Conservation (phyloP, 2,329 filamentous ascomycete genomes). For the Hypoxylon sp. region DNA sequence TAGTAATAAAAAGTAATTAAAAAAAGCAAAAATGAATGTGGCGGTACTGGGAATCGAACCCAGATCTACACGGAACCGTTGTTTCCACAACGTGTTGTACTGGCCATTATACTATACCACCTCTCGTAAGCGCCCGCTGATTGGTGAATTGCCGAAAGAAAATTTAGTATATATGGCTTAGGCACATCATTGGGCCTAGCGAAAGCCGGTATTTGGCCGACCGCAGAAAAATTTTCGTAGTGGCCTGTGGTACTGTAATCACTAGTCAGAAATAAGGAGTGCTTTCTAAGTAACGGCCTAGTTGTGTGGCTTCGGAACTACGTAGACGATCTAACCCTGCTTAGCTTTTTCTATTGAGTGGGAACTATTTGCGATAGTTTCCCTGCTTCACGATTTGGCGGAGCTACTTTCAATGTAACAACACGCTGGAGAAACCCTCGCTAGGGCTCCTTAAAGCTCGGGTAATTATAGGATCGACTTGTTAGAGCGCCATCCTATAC, state of each 20-base stretch:
- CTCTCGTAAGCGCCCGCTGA: constrained; percentile 2
- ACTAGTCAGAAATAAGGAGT: not conserved
- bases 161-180: not conserved
- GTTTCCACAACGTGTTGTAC: constrained; percentile 29
- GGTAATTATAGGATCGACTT: not conserved
- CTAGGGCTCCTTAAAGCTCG: not conserved
- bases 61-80: constrained; percentile 26
- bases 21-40: constrained; percentile 8
- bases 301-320: not conserved
- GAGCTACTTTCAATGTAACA: not conserved
- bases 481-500: not conserved
- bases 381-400: not conserved
- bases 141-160: not conserved
- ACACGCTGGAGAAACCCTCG: not conserved
- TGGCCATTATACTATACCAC: constrained; percentile 29
- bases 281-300: not conserved
- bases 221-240: not conserved
- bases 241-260: not conserved
- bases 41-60: constrained; percentile 30
- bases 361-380: not conserved
- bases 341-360: not conserved
- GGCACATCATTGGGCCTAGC: not conserved
- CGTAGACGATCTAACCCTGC: not conserved
- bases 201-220: not conserved
- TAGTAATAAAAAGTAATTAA: not conserved